Evolutionary conservation across 345 rosid genomes (phyloP).

Genomic region (Moricandia moricandioides): DNA sequence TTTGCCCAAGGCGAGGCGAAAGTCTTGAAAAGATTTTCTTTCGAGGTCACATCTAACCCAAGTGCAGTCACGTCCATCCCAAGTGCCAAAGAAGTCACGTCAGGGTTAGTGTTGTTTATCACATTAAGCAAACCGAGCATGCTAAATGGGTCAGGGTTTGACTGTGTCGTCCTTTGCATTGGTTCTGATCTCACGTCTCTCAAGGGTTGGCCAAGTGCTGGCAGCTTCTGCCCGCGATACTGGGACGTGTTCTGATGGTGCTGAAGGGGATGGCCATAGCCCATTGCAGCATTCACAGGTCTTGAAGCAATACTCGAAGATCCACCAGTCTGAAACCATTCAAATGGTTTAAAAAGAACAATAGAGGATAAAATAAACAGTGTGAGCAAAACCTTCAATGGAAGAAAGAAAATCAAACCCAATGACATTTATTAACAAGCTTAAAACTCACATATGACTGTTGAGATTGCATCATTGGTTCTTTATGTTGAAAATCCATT

Average conservation of each 20-base stretch:
- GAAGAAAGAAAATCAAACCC: too few species aligned
- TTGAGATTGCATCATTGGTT: constrained; percentile 95
- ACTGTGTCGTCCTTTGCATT: constrained; percentile 48
- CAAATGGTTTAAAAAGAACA: not conserved
- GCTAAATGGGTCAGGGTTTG: constrained; percentile 74
- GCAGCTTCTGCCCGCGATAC: constrained; percentile 77
- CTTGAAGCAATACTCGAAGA: constrained; percentile 54
- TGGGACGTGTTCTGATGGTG: constrained; percentile 81
- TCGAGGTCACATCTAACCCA: constrained; percentile 79
- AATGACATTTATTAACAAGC: too few species aligned
- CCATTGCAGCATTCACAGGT: constrained; percentile 72
- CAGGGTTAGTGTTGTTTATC: constrained; percentile 68
- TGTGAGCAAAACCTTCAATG: too few species aligned
- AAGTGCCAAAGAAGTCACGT: constrained; percentile 67
- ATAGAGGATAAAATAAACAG: not conserved
- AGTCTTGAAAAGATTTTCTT: constrained; percentile 78
- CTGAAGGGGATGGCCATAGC: constrained; percentile 79
- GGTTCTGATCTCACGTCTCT: constrained; percentile 72
- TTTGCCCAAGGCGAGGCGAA: constrained; percentile 98
- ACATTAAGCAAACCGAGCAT: constrained; percentile 77
- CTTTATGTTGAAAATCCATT: constrained; percentile 90
- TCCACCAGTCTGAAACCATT: constrained; percentile 60
- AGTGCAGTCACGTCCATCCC: constrained; percentile 86
- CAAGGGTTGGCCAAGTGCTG: constrained; percentile 74
- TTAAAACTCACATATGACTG: constrained; percentile 76